Percentiles rank a stretch among this genome's conserved stretches.
Evolutionary conservation across 345 rosid species (phyloP).

Genomic region (Lagerstroemia speciosa): DNA sequence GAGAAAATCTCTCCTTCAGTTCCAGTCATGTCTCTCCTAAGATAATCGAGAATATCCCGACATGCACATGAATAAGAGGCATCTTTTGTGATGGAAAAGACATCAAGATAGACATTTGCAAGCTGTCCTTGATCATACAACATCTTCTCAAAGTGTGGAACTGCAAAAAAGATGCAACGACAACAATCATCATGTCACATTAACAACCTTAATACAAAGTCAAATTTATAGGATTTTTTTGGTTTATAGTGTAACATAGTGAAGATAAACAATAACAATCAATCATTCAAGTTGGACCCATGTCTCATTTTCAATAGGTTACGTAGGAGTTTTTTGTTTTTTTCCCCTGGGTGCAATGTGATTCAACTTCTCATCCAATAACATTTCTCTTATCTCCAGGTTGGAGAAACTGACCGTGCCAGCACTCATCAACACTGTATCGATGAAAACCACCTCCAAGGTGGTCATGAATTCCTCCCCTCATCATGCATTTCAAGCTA

Average conservation of each 20-base stretch:
- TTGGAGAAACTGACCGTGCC: slow-evolving; percentile 67
- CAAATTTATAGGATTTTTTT: neutral
- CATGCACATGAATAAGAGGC: slow-evolving; percentile 48
- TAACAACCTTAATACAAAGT: neutral
- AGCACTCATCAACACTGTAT: slow-evolving; percentile 87
- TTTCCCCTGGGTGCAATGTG: neutral
- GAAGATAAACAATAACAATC: neutral
- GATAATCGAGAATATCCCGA: slow-evolving; percentile 72
- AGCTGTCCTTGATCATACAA: slow-evolving; percentile 89
- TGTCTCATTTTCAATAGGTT: neutral
- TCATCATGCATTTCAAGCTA: slow-evolving; percentile 83
- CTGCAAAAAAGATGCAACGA: slow-evolving; percentile 33
- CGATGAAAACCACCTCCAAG: slow-evolving; percentile 96
- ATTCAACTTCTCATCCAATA: neutral
- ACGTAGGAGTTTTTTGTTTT: neutral
- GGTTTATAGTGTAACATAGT: neutral
- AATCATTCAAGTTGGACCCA: neutral
- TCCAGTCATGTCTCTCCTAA: slow-evolving; percentile 91
- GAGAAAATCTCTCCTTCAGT: slow-evolving; percentile 74
- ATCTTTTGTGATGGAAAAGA: slow-evolving; percentile 59
- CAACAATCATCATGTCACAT: slow-evolving; percentile 1
- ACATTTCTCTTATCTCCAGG: neutral
- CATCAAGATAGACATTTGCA: slow-evolving; percentile 68
- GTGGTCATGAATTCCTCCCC: slow-evolving; percentile 94
- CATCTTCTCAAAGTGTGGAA: slow-evolving; percentile 99